phyloP scores from a whole-genome alignment of 108 stramenopile genomes.

The Poteriospumella lacustris region DNA sequence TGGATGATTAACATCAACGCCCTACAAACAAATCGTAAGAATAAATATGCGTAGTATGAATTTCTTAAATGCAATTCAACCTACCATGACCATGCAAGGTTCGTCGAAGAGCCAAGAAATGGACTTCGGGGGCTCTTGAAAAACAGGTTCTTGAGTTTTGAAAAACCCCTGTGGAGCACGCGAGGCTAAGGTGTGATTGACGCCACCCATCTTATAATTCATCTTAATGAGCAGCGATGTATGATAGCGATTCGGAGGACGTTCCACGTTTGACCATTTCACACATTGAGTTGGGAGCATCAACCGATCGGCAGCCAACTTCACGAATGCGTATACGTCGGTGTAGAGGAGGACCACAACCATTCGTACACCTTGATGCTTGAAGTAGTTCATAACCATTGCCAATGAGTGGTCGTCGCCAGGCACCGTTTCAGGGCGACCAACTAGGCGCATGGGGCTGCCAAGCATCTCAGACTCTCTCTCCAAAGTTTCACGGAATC shows the following conservation, averaged over 20 bases:
- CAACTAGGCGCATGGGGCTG: background rate
- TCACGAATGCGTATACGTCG: background rate
- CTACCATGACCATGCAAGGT: constrained; percentile 15
- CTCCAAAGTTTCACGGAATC: background rate
- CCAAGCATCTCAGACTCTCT: background rate
- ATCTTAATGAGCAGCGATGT: background rate
- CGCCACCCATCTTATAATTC: constrained; percentile 18
- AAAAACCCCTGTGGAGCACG: too few species aligned
- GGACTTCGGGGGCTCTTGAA: constrained; percentile 15
- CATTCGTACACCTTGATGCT: constrained; percentile 1
- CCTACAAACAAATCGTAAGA: too few species aligned
- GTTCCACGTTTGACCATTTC: constrained; percentile 19
- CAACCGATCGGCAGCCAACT: constrained; percentile 9
- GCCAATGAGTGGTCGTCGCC: too few species aligned
- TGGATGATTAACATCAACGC: constrained; percentile 27
- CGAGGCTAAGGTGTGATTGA: constrained; percentile 13
- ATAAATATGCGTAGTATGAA: too few species aligned
- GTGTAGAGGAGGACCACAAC: background rate
- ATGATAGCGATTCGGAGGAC: constrained; percentile 4
- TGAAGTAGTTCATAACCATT: background rate
- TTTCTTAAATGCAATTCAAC: too few species aligned
- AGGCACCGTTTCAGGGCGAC: background rate
- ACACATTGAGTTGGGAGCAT: constrained; percentile 18
- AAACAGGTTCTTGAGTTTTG: background rate
- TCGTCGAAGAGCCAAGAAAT: constrained; percentile 25